phyloP scores from a whole-genome alignment of 805 yeast species.

The Komagataella ulmi region DNA sequence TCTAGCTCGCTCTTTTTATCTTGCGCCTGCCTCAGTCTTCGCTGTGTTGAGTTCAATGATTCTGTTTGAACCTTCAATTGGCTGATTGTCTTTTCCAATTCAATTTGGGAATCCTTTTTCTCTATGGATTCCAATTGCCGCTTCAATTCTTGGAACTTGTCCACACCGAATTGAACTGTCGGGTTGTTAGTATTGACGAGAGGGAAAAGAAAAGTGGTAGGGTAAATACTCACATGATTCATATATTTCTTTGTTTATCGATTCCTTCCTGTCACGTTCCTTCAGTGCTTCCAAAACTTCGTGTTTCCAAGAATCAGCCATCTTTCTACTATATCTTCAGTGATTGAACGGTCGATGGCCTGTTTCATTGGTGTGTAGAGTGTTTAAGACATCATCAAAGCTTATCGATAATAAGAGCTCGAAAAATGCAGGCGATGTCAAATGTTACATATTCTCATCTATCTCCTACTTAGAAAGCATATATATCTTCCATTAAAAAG shows the following conservation, averaged over 20 bases:
- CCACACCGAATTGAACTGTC: not conserved
- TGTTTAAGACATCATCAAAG: not conserved
- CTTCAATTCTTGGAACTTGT: not conserved
- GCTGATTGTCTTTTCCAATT: not conserved
- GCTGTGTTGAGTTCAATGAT: not conserved
- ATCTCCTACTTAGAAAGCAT: not conserved
- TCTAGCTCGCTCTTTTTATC: not conserved
- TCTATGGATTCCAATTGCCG: not conserved
- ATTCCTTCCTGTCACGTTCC: not conserved
- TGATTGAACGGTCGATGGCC: not conserved
- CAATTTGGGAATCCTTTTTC: not conserved
- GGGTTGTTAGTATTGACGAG: not conserved
- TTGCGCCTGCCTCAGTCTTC: not conserved
- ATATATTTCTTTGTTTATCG: not conserved
- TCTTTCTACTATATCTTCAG: not conserved
- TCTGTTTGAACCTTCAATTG: not conserved
- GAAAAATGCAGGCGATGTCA: not conserved
- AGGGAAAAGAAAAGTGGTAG: not conserved
- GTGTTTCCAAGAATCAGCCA: not conserved
- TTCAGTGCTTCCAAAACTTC: not conserved
- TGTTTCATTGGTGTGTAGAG: not conserved
- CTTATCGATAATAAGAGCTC: not conserved
- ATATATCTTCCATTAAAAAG: slow-evolving; percentile 38
- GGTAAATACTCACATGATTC: not conserved
- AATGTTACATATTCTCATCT: not conserved